Percentiles rank a stretch among this genome's conserved stretches.
These are phyloP conservation scores for Vachellia pachyceras DNA, from an alignment of 306 rosid genomes.

Conservation along the genomic window DNA sequence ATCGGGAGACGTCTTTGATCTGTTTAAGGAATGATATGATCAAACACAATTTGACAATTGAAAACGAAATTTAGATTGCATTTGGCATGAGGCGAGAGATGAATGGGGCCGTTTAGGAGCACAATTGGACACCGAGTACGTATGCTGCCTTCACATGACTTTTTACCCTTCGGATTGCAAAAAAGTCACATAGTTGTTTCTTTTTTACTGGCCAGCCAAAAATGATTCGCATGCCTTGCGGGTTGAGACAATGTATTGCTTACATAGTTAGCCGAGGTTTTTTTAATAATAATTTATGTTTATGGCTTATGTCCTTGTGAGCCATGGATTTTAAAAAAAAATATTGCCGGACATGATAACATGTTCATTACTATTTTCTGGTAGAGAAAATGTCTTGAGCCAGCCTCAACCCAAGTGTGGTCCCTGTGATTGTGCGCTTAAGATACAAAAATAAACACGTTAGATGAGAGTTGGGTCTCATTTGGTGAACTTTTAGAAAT, in stretches of 20 bases:
- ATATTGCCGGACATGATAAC: background rate
- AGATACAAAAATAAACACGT: too few relatives aligned
- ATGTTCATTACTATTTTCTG: background rate
- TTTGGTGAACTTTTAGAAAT: too few relatives aligned
- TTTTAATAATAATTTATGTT: background rate
- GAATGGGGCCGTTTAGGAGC: constrained; percentile 6
- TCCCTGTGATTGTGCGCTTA: too few relatives aligned
- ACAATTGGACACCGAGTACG: constrained; percentile 4
- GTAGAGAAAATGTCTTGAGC: background rate
- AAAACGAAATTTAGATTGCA: background rate
- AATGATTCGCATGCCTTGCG: background rate
- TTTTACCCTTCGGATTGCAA: constrained; percentile 27
- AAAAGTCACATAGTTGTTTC: background rate
- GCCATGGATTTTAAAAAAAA: background rate
- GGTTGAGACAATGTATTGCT: background rate
- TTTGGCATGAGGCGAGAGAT: background rate
- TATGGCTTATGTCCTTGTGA: background rate
- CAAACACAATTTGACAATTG: background rate
- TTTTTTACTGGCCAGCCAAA: background rate
- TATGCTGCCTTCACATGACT: too few relatives aligned
- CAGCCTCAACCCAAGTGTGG: too few relatives aligned
- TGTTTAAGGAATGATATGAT: background rate
- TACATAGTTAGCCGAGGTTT: background rate
- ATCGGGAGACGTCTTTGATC: background rate
- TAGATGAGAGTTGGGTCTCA: too few relatives aligned